Conservation (phyloP, 2,329 filamentous ascomycete species). For the Claviceps citrina region DNA sequence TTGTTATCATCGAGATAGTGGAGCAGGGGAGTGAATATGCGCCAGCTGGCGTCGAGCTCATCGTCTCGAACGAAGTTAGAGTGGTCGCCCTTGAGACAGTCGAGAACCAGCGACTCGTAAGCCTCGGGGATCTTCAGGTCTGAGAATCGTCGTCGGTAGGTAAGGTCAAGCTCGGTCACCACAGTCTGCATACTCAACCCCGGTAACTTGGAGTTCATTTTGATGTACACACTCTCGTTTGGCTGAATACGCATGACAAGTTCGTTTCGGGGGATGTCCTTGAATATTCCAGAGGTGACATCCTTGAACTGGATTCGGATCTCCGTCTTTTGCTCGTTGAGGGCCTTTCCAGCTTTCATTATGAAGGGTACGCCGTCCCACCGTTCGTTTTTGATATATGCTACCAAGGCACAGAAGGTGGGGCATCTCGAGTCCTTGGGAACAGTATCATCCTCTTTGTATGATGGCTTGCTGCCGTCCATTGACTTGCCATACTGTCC, state of each 20-base stretch:
- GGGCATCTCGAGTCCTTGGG: slow-evolving; percentile 95
- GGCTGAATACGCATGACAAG: slow-evolving; percentile 98
- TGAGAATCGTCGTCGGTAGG: slow-evolving; percentile 94
- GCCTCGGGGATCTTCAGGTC: slow-evolving; percentile 99
- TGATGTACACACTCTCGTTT: slow-evolving; percentile 99
- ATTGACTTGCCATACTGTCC: slow-evolving; percentile 95
- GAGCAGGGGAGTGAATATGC: slow-evolving; percentile 91
- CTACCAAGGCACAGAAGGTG: slow-evolving; percentile 92
- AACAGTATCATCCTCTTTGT: slow-evolving; percentile 97
- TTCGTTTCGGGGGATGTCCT: slow-evolving; percentile 98
- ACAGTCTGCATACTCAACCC: slow-evolving; percentile 99
- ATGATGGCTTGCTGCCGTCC: slow-evolving; percentile 89
- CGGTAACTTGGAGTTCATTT: slow-evolving; percentile 99
- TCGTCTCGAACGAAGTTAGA: slow-evolving; percentile 98
- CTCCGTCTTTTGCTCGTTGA: slow-evolving; percentile 99
- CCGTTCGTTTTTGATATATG: slow-evolving; percentile 98
- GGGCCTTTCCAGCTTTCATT: slow-evolving; percentile 94
- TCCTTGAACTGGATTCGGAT: slow-evolving; percentile 99
- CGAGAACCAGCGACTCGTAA: slow-evolving; percentile 93
- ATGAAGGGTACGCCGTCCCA: slow-evolving; percentile 99
- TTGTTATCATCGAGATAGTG: slow-evolving; percentile 99
- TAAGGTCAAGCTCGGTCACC: slow-evolving; percentile 93
- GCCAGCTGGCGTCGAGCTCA: slow-evolving; percentile 94
- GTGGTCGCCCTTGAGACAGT: slow-evolving; percentile 96
- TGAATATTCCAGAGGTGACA: slow-evolving; percentile 97